Evolutionary conservation across 805 yeast species (phyloP), one percentile per base, ranked within the genome.

Genomic region (Candida manassasensis): DNA sequence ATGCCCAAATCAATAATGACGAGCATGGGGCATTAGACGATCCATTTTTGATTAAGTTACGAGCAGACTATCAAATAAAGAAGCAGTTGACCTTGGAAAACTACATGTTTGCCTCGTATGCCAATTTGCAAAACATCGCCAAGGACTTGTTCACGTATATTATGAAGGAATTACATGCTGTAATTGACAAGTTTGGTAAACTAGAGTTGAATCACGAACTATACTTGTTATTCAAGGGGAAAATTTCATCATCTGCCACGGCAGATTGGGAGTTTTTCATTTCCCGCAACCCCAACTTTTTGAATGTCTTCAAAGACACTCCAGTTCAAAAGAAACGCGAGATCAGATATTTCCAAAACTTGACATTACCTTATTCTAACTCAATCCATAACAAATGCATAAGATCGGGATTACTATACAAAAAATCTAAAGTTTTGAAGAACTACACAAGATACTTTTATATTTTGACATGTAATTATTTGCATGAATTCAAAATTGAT

Each of bases 281-380:
- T 37, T 40, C 57, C 1, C 49, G 52, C 39, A 67, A 63, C 41
- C 49, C 73, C 29, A 78, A 81, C 55, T 84, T 86, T 50, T 71
- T 86, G 36, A 79, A 81, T 47, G 38, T 43, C 10, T 50, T 45
- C 37, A 34, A 32, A 25, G 37, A 38, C 11, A 38, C 44, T n/a
- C 77, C 77, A 21, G 61, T 67, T 32, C 55, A 78, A 31, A 81
- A 84, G 13, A 50, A 50, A 34, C 48, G 36, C 33, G 55, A 48
- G 37, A 40, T 44, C 11, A 69, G 95, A 48, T 75, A 72, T 36
- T 58, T 71, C 36, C 69, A 71, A 31, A 12, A 49, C 27, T 39
- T 67, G 11, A 43, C 34, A 2, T 21, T 64, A 3, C 73, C 73
- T 3, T 67, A 60, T 40, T 33, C 61, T 3, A 40, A 43, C 22